Conservation (phyloP, 768 basidiomycete genomes). For the Boletus sp. region DNA sequence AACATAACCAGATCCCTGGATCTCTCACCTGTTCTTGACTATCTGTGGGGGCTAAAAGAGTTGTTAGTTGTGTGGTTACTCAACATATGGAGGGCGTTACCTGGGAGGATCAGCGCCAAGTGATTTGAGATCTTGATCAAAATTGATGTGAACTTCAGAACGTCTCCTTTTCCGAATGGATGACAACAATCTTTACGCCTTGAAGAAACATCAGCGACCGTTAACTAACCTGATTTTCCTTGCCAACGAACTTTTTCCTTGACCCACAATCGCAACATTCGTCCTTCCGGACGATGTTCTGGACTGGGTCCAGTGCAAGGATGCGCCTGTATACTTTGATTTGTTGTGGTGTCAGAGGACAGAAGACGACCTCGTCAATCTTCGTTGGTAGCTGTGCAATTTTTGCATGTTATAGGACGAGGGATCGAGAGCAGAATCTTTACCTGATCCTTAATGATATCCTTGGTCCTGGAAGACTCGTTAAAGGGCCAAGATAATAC, state of each 20-base stretch:
- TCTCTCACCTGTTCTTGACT: constrained; percentile 59
- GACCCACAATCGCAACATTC: constrained; percentile 73
- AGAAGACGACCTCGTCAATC: constrained; percentile 89
- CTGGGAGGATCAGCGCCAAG: constrained; percentile 78
- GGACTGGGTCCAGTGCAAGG: constrained; percentile 59
- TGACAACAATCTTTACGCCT: constrained; percentile 61
- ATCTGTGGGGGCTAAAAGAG: constrained; percentile 56
- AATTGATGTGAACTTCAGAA: constrained; percentile 79
- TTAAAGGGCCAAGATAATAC: neutral
- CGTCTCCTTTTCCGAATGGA: constrained; percentile 41
- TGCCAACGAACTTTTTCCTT: constrained; percentile 43
- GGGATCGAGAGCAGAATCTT: neutral
- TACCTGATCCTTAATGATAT: constrained; percentile 69
- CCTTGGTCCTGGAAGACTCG: constrained; percentile 55
- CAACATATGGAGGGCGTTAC: constrained; percentile 35
- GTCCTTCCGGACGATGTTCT: constrained; percentile 69
- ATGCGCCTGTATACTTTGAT: constrained; percentile 70
- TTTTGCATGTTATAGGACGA: neutral
- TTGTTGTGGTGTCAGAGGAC: constrained; percentile 75
- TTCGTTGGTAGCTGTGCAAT: constrained; percentile 73
- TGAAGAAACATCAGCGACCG: constrained; percentile 22
- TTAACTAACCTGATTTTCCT: neutral
- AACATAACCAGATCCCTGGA: neutral
- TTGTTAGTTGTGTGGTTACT: neutral
- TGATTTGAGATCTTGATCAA: constrained; percentile 89